Evolutionary conservation across 2,329 filamentous ascomycete genomes (phyloP).

Genomic region (Fusarium circinatum): DNA sequence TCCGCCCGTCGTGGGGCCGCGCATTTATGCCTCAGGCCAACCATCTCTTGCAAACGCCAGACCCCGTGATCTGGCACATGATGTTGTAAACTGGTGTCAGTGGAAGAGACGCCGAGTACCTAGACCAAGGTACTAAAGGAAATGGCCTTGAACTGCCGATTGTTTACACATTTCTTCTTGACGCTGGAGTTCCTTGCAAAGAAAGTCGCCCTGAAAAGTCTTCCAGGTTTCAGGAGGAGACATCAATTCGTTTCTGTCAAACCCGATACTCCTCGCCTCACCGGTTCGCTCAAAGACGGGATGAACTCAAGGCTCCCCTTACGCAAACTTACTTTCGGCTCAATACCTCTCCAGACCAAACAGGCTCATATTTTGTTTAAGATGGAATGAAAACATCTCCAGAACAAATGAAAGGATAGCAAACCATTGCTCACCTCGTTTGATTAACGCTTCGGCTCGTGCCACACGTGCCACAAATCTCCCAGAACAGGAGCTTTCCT

Average conservation of each 20-base stretch:
- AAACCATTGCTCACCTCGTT: constrained; percentile 17
- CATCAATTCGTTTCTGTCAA: neutral
- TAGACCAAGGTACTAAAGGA: neutral
- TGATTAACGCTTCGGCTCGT: constrained; percentile 20
- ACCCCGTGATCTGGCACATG: constrained; percentile 34
- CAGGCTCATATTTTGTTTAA: constrained; percentile 13
- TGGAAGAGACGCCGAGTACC: neutral
- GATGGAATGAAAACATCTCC: neutral
- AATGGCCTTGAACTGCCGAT: neutral
- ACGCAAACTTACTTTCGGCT: constrained; percentile 15
- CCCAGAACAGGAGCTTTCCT: constrained; percentile 26
- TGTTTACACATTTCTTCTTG: neutral
- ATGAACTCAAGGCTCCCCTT: constrained; percentile 6
- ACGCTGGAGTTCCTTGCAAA: neutral
- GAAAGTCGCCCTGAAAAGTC: too few species aligned
- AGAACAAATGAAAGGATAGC: constrained; percentile 4
- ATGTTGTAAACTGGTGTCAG: neutral
- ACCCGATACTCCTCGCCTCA: neutral
- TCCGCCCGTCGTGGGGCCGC: constrained; percentile 30
- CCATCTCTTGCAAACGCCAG: neutral
- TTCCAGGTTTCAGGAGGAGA: neutral
- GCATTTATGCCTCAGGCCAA: constrained; percentile 39
- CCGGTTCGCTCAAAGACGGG: neutral
- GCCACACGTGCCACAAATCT: constrained; percentile 31
- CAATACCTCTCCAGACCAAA: neutral